Evolutionary conservation across 2,329 filamentous ascomycete genomes (phyloP).

Genomic region (Scytalidium lignicola): DNA sequence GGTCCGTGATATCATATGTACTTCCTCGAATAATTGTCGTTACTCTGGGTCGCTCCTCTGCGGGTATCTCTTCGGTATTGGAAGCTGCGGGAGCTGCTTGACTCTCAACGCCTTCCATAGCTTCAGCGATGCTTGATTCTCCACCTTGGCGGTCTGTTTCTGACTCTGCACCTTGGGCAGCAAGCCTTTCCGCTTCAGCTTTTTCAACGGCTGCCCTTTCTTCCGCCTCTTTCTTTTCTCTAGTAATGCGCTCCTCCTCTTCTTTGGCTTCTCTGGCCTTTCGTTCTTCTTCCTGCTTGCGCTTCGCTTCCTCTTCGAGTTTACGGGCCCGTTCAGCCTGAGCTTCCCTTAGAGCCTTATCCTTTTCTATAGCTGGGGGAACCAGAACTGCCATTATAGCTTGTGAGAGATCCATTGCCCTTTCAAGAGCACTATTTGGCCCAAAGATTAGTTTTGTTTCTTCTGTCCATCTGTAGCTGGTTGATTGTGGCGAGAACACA

Average conservation of each 20-base stretch:
- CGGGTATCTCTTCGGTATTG: constrained; percentile 35
- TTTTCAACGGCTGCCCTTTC: constrained; percentile 60
- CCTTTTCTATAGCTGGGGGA: constrained; percentile 77
- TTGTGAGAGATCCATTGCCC: constrained; percentile 61
- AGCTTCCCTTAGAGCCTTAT: constrained; percentile 63
- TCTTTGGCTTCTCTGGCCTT: constrained; percentile 66
- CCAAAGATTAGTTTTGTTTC: constrained; percentile 86
- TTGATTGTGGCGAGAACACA: constrained; percentile 64
- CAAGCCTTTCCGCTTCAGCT: constrained; percentile 45
- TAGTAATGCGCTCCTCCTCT: constrained; percentile 60
- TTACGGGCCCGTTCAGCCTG: constrained; percentile 51
- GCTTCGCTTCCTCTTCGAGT: constrained; percentile 55
- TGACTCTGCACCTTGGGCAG: constrained; percentile 41
- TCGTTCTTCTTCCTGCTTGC: constrained; percentile 60
- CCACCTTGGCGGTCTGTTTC: constrained; percentile 33
- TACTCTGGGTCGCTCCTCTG: constrained; percentile 55
- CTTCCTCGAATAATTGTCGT: constrained; percentile 81
- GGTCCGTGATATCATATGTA: constrained; percentile 85
- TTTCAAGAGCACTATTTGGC: constrained; percentile 55
- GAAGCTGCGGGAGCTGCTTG: constrained; percentile 30
- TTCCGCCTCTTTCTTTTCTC: constrained; percentile 66
- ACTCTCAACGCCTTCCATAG: constrained; percentile 74
- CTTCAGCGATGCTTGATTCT: constrained; percentile 17
- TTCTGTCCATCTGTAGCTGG: constrained; percentile 77
- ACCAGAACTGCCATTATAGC: constrained; percentile 69